A percentile compares a stretch with the other conserved stretches of the same genome.
These are phyloP conservation scores for Saposhnikovia divaricata DNA, from an alignment of 129 eudicot genomes.

Conservation along the genomic window DNA sequence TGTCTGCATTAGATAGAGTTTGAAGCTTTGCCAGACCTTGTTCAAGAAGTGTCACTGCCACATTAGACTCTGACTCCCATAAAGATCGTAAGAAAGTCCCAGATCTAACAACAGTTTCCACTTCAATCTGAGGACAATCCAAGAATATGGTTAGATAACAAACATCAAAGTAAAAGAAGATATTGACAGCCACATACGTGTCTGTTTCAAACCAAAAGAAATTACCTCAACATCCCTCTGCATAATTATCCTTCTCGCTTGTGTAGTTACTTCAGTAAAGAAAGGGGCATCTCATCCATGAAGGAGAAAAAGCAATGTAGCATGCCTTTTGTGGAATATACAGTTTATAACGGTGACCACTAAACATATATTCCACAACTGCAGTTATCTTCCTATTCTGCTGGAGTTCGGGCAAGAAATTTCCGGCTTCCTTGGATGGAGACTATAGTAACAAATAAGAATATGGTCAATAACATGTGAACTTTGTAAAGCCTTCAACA, in stretches of 20 bases:
- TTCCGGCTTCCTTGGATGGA: conserved; percentile 64
- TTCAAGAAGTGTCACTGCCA: no score
- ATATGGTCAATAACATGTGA: neutral
- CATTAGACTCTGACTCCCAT: no score
- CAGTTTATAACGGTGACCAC: conserved; percentile 82
- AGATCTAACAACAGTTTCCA: no score
- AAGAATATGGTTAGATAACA: no score
- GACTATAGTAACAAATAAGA: conserved; percentile 37
- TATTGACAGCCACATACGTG: no score
- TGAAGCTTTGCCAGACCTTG: no score
- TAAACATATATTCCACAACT: conserved; percentile 81
- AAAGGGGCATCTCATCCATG: conserved; percentile 83
- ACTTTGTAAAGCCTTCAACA: neutral
- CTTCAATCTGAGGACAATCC: no score
- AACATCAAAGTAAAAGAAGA: no score
- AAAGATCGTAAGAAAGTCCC: no score
- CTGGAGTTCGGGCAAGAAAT: conserved; percentile 80
- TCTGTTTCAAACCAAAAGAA: no score
- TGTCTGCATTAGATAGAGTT: no score
- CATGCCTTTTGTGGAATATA: conserved; percentile 83
- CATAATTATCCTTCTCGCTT: conserved; percentile 91
- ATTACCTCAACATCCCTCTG: no score
- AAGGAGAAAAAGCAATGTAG: conserved; percentile 72
- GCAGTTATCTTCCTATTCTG: conserved; percentile 83
- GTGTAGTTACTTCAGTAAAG: conserved; percentile 72